Percentiles rank a stretch among this genome's conserved stretches.
These are phyloP conservation scores for Paracoccidioides brasiliensis DNA, from an alignment of 2,329 filamentous ascomycete species.

Conservation along the genomic window DNA sequence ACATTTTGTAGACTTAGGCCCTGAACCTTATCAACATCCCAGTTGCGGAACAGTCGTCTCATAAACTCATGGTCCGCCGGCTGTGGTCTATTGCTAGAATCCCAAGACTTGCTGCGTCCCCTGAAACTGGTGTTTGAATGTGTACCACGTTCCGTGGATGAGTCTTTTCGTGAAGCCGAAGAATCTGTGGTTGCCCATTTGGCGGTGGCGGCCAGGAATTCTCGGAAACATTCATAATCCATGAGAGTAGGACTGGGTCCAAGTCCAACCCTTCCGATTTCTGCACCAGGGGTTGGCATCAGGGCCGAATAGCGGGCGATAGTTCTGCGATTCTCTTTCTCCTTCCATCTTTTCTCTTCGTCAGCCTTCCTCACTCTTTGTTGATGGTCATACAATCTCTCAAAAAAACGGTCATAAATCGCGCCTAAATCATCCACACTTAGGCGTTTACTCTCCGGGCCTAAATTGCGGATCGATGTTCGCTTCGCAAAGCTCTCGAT, in stretches of 20 bases:
- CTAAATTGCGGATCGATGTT: slow-evolving; percentile 88
- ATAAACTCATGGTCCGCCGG: slow-evolving; percentile 94
- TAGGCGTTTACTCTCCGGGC: slow-evolving; percentile 86
- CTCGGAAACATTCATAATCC: slow-evolving; percentile 93
- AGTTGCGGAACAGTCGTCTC: slow-evolving; percentile 70
- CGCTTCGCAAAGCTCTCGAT: slow-evolving; percentile 97
- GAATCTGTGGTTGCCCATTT: slow-evolving; percentile 91
- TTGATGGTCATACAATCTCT: slow-evolving; percentile 79
- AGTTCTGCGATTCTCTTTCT: slow-evolving; percentile 40
- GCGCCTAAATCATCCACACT: slow-evolving; percentile 74
- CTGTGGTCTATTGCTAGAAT: slow-evolving; percentile 41
- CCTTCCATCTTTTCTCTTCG: slow-evolving; percentile 53
- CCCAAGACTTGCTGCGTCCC: slow-evolving; percentile 42
- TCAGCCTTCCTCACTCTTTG: slow-evolving; percentile 68
- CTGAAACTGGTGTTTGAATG: slow-evolving; percentile 50
- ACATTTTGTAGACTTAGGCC: slow-evolving; percentile 80
- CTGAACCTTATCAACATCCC: slow-evolving; percentile 69
- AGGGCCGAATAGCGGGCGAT: slow-evolving; percentile 28
- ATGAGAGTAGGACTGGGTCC: slow-evolving; percentile 84
- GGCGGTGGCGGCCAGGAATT: slow-evolving; percentile 78
- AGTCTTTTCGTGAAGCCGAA: slow-evolving; percentile 45
- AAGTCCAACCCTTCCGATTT: slow-evolving; percentile 75
- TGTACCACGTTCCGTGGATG: slow-evolving; percentile 38
- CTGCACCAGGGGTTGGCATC: slow-evolving; percentile 44
- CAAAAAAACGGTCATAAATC: slow-evolving; percentile 90